Evolutionary conservation across 352 stramenopile species (phyloP), one percentile per base, ranked within the genome.

Genomic region (Pythium utonaiense): DNA sequence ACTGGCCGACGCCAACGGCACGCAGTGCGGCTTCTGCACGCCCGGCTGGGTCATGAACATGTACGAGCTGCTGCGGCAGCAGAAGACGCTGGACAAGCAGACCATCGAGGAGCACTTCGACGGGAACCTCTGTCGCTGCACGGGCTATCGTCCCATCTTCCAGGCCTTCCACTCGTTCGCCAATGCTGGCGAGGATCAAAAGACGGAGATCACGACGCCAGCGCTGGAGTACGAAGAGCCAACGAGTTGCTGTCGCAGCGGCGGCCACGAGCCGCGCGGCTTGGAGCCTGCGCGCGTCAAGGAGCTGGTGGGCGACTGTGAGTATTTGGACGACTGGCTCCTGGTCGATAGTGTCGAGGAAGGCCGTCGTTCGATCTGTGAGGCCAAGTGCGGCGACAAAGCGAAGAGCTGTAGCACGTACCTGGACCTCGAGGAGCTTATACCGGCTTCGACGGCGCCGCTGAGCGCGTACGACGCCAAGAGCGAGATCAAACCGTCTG

Each of bases 111-210:
- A 91, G 62, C 74, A 91, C 56, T 69, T 97, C 50, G 89, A 97
- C 73, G 88, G 89, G 22, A 97, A 97, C 69, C 68, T 97, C 6
- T 97, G 89, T 64, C 75, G 89, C 13, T 97, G 89, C 71, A 97
- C 89, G 19, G 86, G 83, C 0, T 92, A 92, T 59, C 70, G 78
- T 21, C 77, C 78, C 16, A 86, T 91, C 36, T 65, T 88, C 12
- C 36, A 66, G 34, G 59, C 68, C 24, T 67, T 72, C 41, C 63
- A 69, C 28, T 67, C 68, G 24, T 75, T 75, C 52, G 59, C 64
- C 9, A 60, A 25, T n/a, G 38, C 25, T 4, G 53, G 40, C 5
- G 47, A n/a, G n/a, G n/a, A n/a, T n/a, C n/a, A n/a, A n/a, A n/a
- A n/a, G n/a, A n/a, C 27, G 7, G 6, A 24, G 5, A 1, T 19